A percentile compares a stretch with the other conserved stretches of the same genome.
phyloP scores from a whole-genome alignment of 768 basidiomycete genomes.

The Naganishia friedmannii region DNA sequence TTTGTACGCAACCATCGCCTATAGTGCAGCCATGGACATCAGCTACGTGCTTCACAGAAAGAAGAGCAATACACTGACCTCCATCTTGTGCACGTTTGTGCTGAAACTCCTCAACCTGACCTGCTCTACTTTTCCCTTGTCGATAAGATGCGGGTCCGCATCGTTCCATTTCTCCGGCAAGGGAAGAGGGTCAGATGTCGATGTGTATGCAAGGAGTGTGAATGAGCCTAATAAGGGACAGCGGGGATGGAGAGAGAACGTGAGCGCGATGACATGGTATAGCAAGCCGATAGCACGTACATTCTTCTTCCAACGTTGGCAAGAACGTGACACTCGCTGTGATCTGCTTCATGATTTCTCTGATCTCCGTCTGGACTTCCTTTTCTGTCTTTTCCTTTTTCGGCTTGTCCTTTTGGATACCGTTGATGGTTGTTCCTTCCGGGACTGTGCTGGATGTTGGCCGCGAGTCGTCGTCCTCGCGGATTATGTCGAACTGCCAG shows the following conservation, averaged over 20 bases:
- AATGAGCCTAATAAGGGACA: slow-evolving; percentile 67
- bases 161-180: slow-evolving; percentile 96
- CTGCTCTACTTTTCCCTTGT: slow-evolving; percentile 70
- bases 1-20: slow-evolving; percentile 31
- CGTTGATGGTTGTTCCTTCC: slow-evolving; percentile 6
- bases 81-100: slow-evolving; percentile 92
- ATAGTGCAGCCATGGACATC: background rate
- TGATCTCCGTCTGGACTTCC: slow-evolving; percentile 95
- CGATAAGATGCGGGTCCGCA: slow-evolving; percentile 86
- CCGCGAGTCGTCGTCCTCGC: slow-evolving; percentile 37
- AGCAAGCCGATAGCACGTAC: slow-evolving; percentile 44
- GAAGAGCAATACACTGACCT: slow-evolving; percentile 38
- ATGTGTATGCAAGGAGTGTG: slow-evolving; percentile 95
- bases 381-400: slow-evolving; percentile 54
- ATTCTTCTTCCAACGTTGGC: slow-evolving; percentile 81
- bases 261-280: background rate
- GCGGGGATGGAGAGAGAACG: background rate
- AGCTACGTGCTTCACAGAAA: background rate
- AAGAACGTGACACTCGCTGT: slow-evolving; percentile 94
- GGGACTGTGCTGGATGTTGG: slow-evolving; percentile 41
- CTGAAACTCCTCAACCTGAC: slow-evolving; percentile 92
- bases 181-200: slow-evolving; percentile 70
- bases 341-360: slow-evolving; percentile 96
- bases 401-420: background rate
- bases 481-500: slow-evolving; percentile 96